Evolutionary conservation across 1,139 yeast species (phyloP), one percentile per base, ranked within the genome.

Genomic region (Blastobotrys malaysiensis): DNA sequence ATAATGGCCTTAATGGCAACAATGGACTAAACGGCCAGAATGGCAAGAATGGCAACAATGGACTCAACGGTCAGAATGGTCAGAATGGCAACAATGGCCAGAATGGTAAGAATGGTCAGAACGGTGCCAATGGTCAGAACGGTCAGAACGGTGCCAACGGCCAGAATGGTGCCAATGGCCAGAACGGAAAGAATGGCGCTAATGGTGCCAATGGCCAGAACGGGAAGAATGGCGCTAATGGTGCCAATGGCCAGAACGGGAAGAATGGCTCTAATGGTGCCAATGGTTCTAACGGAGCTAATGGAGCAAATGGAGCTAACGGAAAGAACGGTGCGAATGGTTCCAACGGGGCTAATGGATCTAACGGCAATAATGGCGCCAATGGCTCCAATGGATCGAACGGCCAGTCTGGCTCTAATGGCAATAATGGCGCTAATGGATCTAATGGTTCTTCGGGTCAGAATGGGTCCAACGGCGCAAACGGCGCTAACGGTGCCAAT

Each of bases 261-360:
- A 2, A 39, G 18, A 16, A 39, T 14, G 45, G 45, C 9, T 9
- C 22, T 19, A 43, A 19, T 21, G 22, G 24, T 20, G n/a, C 22
- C 26, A 9, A 6, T 16, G 19, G 9, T 39, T 9, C 44, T 7
- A 43, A 18, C 18, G 45, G 21, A 5, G 45, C 22, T 2, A 19
- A 43, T 4, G 45, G 45, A 19, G 22, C 46, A 26, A 44, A 44
- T 19, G 46, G 46, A n/a, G 5, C 45, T 43, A 43, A 43, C 13
- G 45, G 22, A 2, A 11, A 3, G 1, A 20, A 43, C 45, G 45
- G 22, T 20, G 20, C 22, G 6, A 20, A 43, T 20, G 45, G 22
- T 4, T 18, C 45, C 11, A 16, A 16, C 2, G 45, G 22, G 2
- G 5, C n/a, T n/a, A 20, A 43, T n/a, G 45, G 22, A 3, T 6